Conservation (phyloP, 1,139 yeast species). For the Candida labiduridarum region DNA sequence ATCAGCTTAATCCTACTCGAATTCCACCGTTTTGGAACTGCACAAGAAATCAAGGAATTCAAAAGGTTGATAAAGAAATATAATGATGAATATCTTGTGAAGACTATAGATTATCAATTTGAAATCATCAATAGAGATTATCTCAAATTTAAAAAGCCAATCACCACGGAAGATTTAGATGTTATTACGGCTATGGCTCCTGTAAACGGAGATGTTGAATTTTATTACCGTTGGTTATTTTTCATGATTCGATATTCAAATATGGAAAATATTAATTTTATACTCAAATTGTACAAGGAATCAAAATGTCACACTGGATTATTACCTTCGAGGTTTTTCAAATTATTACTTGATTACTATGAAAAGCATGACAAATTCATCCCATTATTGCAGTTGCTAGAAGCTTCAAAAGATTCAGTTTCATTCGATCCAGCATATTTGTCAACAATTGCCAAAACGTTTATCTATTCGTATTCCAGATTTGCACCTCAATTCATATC, state of each 20-base stretch:
- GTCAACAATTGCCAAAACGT: slow-evolving; percentile 29
- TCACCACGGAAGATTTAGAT: slow-evolving; percentile 27
- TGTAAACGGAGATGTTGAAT: slow-evolving; percentile 9
- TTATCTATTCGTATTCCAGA: slow-evolving; percentile 38
- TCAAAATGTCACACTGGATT: neutral
- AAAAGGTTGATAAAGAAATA: slow-evolving; percentile 24
- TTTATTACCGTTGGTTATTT: slow-evolving; percentile 17
- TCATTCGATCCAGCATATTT: slow-evolving; percentile 23
- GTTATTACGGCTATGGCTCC: slow-evolving; percentile 13
- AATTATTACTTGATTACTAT: slow-evolving; percentile 20
- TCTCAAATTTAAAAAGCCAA: slow-evolving; percentile 25
- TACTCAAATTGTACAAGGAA: slow-evolving; percentile 20
- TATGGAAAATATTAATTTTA: slow-evolving; percentile 26
- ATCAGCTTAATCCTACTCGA: slow-evolving; percentile 32
- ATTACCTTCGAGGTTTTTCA: slow-evolving; percentile 15
- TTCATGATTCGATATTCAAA: slow-evolving; percentile 20
- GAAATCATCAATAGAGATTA: slow-evolving; percentile 30
- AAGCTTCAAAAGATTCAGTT: slow-evolving; percentile 18
- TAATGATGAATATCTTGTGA: slow-evolving; percentile 26
- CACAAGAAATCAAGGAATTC: slow-evolving; percentile 27
- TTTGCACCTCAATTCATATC: slow-evolving; percentile 28
- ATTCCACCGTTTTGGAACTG: slow-evolving; percentile 32
- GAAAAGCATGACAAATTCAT: slow-evolving; percentile 16
- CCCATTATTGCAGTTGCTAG: slow-evolving; percentile 13
- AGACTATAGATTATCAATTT: slow-evolving; percentile 26